phyloP scores from a whole-genome alignment of 2,329 filamentous ascomycete species.

The Fusarium brachygibbosum region DNA sequence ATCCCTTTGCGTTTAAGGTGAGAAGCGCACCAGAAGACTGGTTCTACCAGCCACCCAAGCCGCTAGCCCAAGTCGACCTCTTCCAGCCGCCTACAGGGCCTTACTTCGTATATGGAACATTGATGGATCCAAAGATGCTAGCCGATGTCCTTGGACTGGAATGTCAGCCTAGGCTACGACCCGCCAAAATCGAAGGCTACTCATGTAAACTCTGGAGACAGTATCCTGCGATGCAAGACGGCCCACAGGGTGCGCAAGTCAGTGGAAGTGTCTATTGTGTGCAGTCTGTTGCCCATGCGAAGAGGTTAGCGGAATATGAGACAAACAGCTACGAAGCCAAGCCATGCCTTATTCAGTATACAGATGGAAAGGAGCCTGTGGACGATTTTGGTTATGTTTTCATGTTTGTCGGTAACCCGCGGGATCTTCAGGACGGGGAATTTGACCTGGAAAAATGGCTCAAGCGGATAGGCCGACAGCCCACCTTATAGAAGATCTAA shows the following conservation, averaged over 20 bases:
- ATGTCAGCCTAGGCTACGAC: not conserved
- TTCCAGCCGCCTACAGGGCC: not conserved
- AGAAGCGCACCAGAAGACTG: not conserved
- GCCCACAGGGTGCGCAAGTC: not conserved
- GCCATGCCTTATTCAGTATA: conserved; percentile 2
- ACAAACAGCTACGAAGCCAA: not conserved
- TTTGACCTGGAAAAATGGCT: not conserved
- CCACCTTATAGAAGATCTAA: not conserved
- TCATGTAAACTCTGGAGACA: conserved; percentile 11
- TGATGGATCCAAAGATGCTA: conserved; percentile 12
- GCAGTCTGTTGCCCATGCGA: not conserved
- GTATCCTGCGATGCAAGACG: conserved; percentile 3
- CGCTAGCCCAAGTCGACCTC: not conserved
- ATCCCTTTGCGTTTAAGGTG: not conserved
- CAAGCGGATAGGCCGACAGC: not conserved
- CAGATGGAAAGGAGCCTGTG: not conserved
- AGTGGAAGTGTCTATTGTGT: not conserved
- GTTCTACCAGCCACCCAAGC: not conserved
- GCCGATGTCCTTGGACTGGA: not conserved
- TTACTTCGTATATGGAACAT: conserved; percentile 18
- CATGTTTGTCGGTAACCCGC: not conserved
- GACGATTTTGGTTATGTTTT: not conserved
- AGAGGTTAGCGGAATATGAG: conserved; percentile 11
- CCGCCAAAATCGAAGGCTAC: not conserved
- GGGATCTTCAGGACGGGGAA: not conserved